Evolutionary conservation across 768 basidiomycete genomes (phyloP).

Genomic region (Leccinum olivaceopallidum): DNA sequence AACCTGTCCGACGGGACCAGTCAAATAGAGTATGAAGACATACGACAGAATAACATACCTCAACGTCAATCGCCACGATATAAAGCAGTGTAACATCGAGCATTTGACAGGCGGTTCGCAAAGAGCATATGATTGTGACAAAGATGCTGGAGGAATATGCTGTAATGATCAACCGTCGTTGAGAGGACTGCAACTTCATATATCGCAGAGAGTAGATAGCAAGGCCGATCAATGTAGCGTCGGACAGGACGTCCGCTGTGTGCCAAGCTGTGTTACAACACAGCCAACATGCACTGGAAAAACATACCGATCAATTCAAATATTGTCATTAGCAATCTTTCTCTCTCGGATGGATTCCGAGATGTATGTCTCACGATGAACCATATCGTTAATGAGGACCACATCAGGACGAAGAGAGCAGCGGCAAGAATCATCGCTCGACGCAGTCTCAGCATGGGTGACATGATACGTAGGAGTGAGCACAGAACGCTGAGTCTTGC

Average conservation of each 20-base stretch:
- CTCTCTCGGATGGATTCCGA: neutral
- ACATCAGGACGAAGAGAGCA: conserved; percentile 14
- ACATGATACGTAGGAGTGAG: conserved; percentile 13
- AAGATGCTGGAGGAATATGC: conserved; percentile 11
- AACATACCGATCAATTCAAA: conserved; percentile 19
- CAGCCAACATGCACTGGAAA: neutral
- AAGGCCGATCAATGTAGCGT: conserved; percentile 12
- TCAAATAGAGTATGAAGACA: neutral
- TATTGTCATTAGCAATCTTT: conserved; percentile 1
- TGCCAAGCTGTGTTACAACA: conserved; percentile 1
- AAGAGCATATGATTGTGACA: conserved; percentile 6
- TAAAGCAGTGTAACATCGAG: neutral
- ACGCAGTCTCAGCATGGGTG: conserved; percentile 9
- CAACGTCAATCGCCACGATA: conserved; percentile 12
- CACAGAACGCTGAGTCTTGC: conserved; percentile 16
- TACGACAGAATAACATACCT: conserved; percentile 8
- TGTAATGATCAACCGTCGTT: conserved; percentile 9
- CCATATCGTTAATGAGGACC: conserved; percentile 6
- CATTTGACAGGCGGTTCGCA: conserved; percentile 13
- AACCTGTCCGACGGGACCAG: conserved; percentile 9
- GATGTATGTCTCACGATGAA: conserved; percentile 5
- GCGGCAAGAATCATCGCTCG: conserved; percentile 6
- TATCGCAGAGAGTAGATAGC: conserved; percentile 9
- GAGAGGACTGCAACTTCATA: conserved; percentile 2
- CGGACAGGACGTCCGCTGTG: conserved; percentile 25